These are phyloP conservation scores for Oryza longistaminata DNA, from an alignment of 176 grass and related monocot genomes.

Conservation along the genomic window DNA sequence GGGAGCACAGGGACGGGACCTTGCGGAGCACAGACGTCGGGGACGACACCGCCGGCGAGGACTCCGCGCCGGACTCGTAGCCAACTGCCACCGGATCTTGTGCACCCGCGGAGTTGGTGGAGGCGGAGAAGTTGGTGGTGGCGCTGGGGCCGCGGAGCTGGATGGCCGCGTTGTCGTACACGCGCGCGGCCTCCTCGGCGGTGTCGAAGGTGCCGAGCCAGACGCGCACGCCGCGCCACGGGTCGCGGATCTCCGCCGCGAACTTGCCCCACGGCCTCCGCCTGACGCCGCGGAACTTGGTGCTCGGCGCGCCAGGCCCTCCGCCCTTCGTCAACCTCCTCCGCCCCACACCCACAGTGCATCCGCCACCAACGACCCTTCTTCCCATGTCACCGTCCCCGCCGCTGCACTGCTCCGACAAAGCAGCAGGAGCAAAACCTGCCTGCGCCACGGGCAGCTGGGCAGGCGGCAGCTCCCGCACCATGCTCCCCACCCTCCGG, in stretches of 20 bases:
- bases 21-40: slow-evolving; percentile 86
- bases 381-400: slow-evolving; percentile 29
- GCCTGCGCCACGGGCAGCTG: not conserved
- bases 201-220: slow-evolving; percentile 98
- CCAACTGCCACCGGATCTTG: slow-evolving; percentile 19
- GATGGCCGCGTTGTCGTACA: slow-evolving; percentile 76
- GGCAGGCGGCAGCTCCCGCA: slow-evolving; percentile 42
- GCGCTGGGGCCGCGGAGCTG: slow-evolving; percentile 61
- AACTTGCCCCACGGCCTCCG: slow-evolving; percentile 84
- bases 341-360: not conserved
- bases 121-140: slow-evolving; percentile 53
- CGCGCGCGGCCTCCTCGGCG: slow-evolving; percentile 84
- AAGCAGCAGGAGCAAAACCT: not conserved
- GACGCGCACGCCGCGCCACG: slow-evolving; percentile 72
- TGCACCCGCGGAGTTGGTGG: not conserved
- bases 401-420: slow-evolving; percentile 37
- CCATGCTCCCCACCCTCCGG: slow-evolving; percentile 55
- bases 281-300: slow-evolving; percentile 86
- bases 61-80: slow-evolving; percentile 72
- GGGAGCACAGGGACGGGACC: slow-evolving; percentile 51
- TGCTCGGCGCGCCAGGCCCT: not conserved
- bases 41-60: slow-evolving; percentile 55
- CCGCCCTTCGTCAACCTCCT: slow-evolving; percentile 24
- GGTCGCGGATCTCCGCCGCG: slow-evolving; percentile 92
- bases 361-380: not conserved